Conservation (phyloP, 2,329 filamentous ascomycete species). For the Alternaria sp. region DNA sequence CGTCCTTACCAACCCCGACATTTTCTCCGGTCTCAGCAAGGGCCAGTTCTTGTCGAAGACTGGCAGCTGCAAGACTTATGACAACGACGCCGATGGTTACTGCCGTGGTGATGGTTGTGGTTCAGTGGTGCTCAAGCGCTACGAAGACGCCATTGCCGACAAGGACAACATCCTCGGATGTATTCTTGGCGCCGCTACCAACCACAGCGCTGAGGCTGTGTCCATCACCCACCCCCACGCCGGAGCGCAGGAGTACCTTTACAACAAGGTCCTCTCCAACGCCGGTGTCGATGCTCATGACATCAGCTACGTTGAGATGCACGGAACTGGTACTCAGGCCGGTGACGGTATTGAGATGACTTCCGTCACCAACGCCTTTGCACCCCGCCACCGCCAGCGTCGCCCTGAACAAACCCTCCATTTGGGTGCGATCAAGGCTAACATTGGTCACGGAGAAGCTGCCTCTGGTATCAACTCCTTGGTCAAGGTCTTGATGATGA, state of each 20-base stretch:
- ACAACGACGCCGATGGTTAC: constrained; percentile 81
- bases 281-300: constrained; percentile 78
- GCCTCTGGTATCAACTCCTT: constrained; percentile 62
- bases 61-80: constrained; percentile 80
- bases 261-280: constrained; percentile 71
- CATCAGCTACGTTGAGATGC: constrained; percentile 86
- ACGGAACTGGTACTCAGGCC: constrained; percentile 86
- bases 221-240: constrained; percentile 86
- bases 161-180: constrained; percentile 76
- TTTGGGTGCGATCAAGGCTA: constrained; percentile 63
- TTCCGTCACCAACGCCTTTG: constrained; percentile 71
- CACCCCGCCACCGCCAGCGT: constrained; percentile 59
- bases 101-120: constrained; percentile 80
- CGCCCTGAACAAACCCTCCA: constrained; percentile 57
- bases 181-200: constrained; percentile 76
- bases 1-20: constrained; percentile 80
- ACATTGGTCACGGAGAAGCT: constrained; percentile 62
- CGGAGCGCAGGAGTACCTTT: constrained; percentile 75
- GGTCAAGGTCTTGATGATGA: constrained; percentile 61
- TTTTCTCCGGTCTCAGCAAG: constrained; percentile 75
- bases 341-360: constrained; percentile 84
- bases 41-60: constrained; percentile 80
- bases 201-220: constrained; percentile 80
- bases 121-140: constrained; percentile 77
- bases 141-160: constrained; percentile 78